Percentiles rank a stretch among this genome's conserved stretches.
phyloP scores from a whole-genome alignment of 2,329 filamentous ascomycete species.

The Verticillium longisporum region DNA sequence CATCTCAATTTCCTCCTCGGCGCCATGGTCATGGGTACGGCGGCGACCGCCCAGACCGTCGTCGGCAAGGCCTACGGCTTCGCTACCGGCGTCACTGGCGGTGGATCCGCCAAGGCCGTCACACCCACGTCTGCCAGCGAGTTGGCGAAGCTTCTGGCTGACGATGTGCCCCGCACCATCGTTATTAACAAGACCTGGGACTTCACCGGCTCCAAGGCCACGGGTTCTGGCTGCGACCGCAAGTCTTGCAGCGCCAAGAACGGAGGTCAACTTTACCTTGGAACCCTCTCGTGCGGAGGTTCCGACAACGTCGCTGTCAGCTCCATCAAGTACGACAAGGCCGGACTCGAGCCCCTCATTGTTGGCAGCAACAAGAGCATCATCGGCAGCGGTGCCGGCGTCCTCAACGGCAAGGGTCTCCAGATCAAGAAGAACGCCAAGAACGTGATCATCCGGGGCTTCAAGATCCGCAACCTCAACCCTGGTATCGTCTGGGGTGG shows the following conservation, averaged over 20 bases:
- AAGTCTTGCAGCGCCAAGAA: slow-evolving; percentile 13
- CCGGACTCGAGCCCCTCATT: slow-evolving; percentile 4
- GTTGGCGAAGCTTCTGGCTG: slow-evolving; percentile 22
- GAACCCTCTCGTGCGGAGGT: slow-evolving; percentile 10
- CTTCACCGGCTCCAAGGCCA: slow-evolving; percentile 17
- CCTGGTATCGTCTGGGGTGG: slow-evolving; percentile 8
- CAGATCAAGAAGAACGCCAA: background rate
- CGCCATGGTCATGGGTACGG: slow-evolving; percentile 17
- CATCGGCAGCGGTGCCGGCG: slow-evolving; percentile 5
- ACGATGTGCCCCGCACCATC: slow-evolving; percentile 15
- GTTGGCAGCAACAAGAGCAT: slow-evolving; percentile 9
- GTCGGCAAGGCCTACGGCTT: slow-evolving; percentile 21
- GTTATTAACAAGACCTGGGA: slow-evolving; percentile 19
- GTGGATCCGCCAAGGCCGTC: slow-evolving; percentile 34
- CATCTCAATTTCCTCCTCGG: slow-evolving; percentile 28
- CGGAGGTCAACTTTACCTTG: slow-evolving; percentile 12
- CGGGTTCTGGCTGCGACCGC: slow-evolving; percentile 18
- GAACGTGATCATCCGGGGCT: slow-evolving; percentile 10
- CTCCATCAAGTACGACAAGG: slow-evolving; percentile 6
- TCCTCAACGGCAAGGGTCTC: slow-evolving; percentile 8
- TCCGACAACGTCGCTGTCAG: background rate
- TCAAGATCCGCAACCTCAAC: slow-evolving; percentile 6
- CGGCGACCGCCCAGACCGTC: slow-evolving; percentile 10
- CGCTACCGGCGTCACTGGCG: slow-evolving; percentile 39
- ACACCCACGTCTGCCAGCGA: slow-evolving; percentile 37